Evolutionary conservation across 495 filamentous ascomycete genomes (phyloP).

Genomic region (Aspergillus bridgeri): DNA sequence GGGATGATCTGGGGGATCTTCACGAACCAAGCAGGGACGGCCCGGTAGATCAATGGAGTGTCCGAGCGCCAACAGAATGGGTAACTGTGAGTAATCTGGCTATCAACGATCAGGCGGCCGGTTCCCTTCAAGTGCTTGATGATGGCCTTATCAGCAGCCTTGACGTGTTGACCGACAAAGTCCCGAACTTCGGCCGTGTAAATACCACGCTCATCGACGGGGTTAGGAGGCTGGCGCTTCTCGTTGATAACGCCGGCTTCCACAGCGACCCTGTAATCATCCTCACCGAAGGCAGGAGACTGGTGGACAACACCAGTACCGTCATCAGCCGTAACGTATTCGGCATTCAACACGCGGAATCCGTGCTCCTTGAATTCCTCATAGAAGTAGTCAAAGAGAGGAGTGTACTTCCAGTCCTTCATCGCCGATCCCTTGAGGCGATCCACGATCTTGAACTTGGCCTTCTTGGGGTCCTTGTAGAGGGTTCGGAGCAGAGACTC

Average conservation of each 20-base stretch:
- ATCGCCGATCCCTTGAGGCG: conserved; percentile 83
- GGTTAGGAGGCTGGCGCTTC: conserved; percentile 78
- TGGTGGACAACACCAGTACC: conserved; percentile 97
- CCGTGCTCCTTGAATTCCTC: conserved; percentile 87
- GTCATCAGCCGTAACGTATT: conserved; percentile 87
- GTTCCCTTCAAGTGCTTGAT: conserved; percentile 83
- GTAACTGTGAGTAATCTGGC: conserved; percentile 90
- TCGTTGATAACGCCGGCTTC: conserved; percentile 75
- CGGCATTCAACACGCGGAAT: conserved; percentile 81
- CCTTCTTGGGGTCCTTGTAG: conserved; percentile 97
- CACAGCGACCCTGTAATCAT: conserved; percentile 86
- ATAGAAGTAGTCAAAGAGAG: conserved; percentile 90
- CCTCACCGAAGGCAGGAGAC: conserved; percentile 91
- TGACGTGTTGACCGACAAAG: conserved; percentile 88
- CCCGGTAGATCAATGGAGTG: conserved; percentile 90
- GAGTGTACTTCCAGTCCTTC: conserved; percentile 88
- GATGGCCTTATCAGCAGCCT: conserved; percentile 91
- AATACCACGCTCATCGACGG: conserved; percentile 75
- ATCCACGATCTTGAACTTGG: conserved; percentile 84
- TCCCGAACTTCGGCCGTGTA: conserved; percentile 81
- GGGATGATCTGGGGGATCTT: conserved; percentile 82
- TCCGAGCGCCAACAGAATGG: conserved; percentile 96
- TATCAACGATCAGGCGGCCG: conserved; percentile 80
- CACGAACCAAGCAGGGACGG: conserved; percentile 95
- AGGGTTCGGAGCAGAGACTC: conserved; percentile 80